These are phyloP conservation scores for Penicillium coffeae DNA, from an alignment of 495 filamentous ascomycete genomes.

Conservation along the genomic window DNA sequence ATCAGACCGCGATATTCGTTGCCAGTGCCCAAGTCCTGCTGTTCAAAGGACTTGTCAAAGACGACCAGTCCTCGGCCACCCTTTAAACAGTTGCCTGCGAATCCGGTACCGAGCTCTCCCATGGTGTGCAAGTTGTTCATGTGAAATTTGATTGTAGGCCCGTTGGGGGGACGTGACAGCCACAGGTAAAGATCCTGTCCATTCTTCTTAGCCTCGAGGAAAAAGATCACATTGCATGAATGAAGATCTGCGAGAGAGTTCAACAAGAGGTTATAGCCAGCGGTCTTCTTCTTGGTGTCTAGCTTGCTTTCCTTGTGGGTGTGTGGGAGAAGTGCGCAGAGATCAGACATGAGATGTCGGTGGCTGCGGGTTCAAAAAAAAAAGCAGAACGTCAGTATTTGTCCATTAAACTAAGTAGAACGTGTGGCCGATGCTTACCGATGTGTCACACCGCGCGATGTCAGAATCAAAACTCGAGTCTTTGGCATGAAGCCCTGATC, in stretches of 20 bases:
- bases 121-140: conserved; percentile 77
- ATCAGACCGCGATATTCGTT: conserved; percentile 43
- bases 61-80: conserved; percentile 92
- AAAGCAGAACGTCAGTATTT: conserved; percentile 9
- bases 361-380: conserved; percentile 62
- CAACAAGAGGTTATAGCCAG: conserved; percentile 71
- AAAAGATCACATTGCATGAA: conserved; percentile 97
- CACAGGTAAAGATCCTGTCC: conserved; percentile 92
- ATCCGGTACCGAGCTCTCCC: conserved; percentile 79
- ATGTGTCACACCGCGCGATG: conserved; percentile 84
- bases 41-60: conserved; percentile 84
- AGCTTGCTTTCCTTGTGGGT: conserved; percentile 92
- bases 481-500: conserved; percentile 45
- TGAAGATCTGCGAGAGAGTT: conserved; percentile 97
- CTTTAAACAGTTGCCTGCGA: conserved; percentile 94
- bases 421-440: conserved; percentile 49
- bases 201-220: conserved; percentile 88
- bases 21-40: conserved; percentile 47
- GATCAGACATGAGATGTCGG: conserved; percentile 86
- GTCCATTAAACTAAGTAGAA: neutral
- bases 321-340: conserved; percentile 86
- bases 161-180: conserved; percentile 92
- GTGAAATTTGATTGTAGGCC: conserved; percentile 78
- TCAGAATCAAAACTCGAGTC: conserved; percentile 81
- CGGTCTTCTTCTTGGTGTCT: conserved; percentile 83